Evolutionary conservation across 768 basidiomycete species (phyloP), one percentile per base, ranked within the genome.

Genomic region (Hypsizygus marmoreus): DNA sequence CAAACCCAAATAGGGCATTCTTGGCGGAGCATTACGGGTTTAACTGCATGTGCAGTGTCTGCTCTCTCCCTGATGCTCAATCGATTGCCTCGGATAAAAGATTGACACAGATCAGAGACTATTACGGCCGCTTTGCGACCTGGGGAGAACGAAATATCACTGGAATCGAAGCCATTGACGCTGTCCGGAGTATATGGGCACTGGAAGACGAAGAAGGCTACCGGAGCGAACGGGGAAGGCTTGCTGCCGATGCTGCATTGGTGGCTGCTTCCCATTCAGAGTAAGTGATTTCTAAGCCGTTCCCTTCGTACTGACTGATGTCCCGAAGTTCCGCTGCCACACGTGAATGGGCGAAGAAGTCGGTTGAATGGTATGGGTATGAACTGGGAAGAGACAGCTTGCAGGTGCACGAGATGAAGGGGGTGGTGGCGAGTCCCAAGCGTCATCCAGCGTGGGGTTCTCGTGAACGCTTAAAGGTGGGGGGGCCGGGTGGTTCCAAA

Each of bases 191-290:
- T 41, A 83, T 84, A 17, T 86, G 83, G 84, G 49, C 63, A 8
- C 45, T 82, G 6, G 83, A 77, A 24, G 76, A 80, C 26, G 71
- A 77, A 51, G 84, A 86, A 64, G 81, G 80, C 0, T 86, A 86
- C 55, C 76, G 72, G 72, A 84, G 82, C 56, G 84, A 82, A 63
- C 68, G 83, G 29, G 84, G 84, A 8, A 67, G 73, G 51, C 66
- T 86, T 3, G 82, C 84, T 6, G 77, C 79, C 19, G 84, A 86
- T 57, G 80, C 77, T 8, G 71, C 71, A 5, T 76, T 70, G 67
- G 74, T 86, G 14, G 80, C 83, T 6, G 80, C 78, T 11, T 69
- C 82, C 4, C 82, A 85, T 66, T 75, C 73, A 5, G 81, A 85
- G 83, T 85, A 58, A 65, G 83, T 68, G 11, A 13, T 14, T 5